Evolutionary conservation across 257 asterid genomes (phyloP), one percentile per base, ranked within the genome.

Genomic region (Schizonepeta tenuifolia): DNA sequence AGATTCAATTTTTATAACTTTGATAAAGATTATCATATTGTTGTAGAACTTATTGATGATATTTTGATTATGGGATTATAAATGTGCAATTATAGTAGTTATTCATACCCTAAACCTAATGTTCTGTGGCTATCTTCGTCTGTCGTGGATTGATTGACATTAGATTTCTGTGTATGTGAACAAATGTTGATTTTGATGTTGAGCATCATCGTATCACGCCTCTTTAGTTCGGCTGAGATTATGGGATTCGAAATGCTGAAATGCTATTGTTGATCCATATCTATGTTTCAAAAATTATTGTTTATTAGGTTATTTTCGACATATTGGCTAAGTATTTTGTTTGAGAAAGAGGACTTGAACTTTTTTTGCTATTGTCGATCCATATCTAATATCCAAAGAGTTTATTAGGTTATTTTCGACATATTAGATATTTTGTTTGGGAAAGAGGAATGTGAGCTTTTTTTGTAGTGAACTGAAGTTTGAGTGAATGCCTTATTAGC

Each of bases 201-300:
- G 9, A 35, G 2, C 2, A 24, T 24, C 26, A 24, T 24, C 26
- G 47, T 40, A 73, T 62, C 65, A 61, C 68, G 59, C 83, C 78
- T 83, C 61, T 74, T 81, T 79, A 78, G 82, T 76, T 80, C 84
- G 73, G 83, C 81, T 83, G 87, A 77, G 81, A 82, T 82, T 89
- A 5, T 17, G n/a, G 9, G 22, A 35, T 60, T 35, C 5, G 4
- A 7, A 1, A 35, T 61, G 67, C 9, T 21, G 67, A 38, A n/a
- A n/a, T 61, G 24, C 49, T 35, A 59, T 6, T 59, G 2, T 61
- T 36, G 13, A n/a, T 18, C 6, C 9, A 0, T 6, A 17, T n/a
- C 14, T 5, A 3, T 9, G 18, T 17, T 36, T 2, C 5, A 11
- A 60, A 35, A 49, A 47, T 20, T 36, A 36, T 18, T 51, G 2